Conservation (phyloP, 352 stramenopile species). For the Bremia lactucae region DNA sequence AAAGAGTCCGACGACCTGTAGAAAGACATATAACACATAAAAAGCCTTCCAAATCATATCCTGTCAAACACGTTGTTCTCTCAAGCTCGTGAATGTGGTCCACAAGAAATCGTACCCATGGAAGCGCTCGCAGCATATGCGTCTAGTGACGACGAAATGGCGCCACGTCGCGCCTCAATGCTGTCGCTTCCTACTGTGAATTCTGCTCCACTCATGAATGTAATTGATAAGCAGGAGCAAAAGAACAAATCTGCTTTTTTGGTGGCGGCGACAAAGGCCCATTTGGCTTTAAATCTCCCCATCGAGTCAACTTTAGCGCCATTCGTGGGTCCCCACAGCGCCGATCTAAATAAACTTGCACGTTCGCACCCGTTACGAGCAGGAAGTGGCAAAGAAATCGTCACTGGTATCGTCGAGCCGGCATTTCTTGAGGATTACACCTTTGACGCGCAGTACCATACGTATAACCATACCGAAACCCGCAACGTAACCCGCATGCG, state of each 20-base stretch:
- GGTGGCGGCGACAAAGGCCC: constrained; percentile 20
- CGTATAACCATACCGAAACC: constrained; percentile 40
- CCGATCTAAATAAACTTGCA: constrained; percentile 1
- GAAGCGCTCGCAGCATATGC: constrained; percentile 36
- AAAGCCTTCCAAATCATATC: too few species aligned
- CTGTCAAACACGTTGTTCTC: too few species aligned
- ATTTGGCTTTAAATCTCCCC: constrained; percentile 53
- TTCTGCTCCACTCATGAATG: constrained; percentile 35
- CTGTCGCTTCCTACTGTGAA: constrained; percentile 36
- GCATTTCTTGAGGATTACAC: constrained; percentile 61
- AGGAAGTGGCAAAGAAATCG: constrained; percentile 57
- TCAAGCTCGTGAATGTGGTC: too few species aligned
- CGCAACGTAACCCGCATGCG: constrained; percentile 18
- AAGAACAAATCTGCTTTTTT: constrained; percentile 30
- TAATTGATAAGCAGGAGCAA: constrained; percentile 19
- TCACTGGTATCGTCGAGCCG: constrained; percentile 68
- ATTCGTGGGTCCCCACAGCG: constrained; percentile 28
- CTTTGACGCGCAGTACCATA: constrained; percentile 79
- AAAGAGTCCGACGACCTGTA: neutral
- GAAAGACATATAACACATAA: too few species aligned
- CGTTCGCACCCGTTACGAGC: constrained; percentile 22
- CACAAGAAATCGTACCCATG: constrained; percentile 28
- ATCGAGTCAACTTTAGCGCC: constrained; percentile 53
- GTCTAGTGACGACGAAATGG: constrained; percentile 38
- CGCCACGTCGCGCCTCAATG: constrained; percentile 2